These are phyloP conservation scores for Boletellus emodensis DNA, from an alignment of 768 basidiomycete genomes.

Conservation along the genomic window DNA sequence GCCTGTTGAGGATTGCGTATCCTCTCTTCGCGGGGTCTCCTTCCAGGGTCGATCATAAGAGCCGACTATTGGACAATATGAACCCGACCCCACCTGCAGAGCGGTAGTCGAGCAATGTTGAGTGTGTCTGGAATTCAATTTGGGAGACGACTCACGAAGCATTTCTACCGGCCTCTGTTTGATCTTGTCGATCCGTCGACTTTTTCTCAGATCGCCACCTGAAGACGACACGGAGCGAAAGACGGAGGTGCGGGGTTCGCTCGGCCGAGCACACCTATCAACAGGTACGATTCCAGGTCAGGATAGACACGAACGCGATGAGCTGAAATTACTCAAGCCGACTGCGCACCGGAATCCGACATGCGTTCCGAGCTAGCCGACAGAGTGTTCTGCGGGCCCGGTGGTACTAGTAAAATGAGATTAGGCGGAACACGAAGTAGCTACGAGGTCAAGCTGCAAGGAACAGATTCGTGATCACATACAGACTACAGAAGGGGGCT, in stretches of 20 bases:
- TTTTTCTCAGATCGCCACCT: background rate
- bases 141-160: constrained; percentile 4
- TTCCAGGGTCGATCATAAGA: constrained; percentile 13
- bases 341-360: too few relatives aligned
- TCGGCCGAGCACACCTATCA: background rate
- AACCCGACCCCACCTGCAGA: constrained; percentile 6
- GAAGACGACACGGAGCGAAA: background rate
- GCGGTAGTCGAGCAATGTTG: too few relatives aligned
- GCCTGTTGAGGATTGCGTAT: constrained; percentile 8
- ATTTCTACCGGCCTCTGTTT: constrained; percentile 1
- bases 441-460: background rate
- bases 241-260: background rate
- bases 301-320: background rate
- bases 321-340: too few relatives aligned
- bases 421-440: background rate
- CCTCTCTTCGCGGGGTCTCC: background rate
- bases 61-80: background rate
- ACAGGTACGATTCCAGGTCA: too few relatives aligned
- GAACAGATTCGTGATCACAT: background rate
- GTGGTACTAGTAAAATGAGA: background rate
- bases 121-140: rapidly evolving
- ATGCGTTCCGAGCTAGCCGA: too few relatives aligned
- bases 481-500: too few relatives aligned
- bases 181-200: constrained; percentile 2
- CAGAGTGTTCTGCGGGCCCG: background rate